Evolutionary conservation across 2,329 filamentous ascomycete species (phyloP).

Genomic region (Aspergillus sp.): DNA sequence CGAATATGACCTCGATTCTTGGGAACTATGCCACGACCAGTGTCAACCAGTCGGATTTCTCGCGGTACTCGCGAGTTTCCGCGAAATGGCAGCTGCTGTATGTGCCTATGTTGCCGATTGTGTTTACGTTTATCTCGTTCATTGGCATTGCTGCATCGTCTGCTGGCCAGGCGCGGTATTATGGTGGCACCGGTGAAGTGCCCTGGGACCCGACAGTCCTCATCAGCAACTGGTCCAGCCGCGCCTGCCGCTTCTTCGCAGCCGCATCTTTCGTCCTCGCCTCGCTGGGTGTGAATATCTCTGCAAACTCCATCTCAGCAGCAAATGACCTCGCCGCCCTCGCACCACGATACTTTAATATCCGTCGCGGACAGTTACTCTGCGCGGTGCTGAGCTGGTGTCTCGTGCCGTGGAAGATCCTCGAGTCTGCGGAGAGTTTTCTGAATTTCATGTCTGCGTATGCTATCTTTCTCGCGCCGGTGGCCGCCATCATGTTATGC

Average conservation of each 20-base stretch:
- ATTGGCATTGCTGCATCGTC: conserved; percentile 40
- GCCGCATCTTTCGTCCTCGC: conserved; percentile 50
- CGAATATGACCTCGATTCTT: conserved; percentile 44
- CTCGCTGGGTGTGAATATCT: conserved; percentile 51
- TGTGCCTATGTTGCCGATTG: conserved; percentile 45
- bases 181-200: conserved; percentile 17
- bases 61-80: conserved; percentile 43
- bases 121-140: conserved; percentile 49
- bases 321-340: conserved; percentile 54
- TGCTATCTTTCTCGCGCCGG: conserved; percentile 58
- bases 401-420: conserved; percentile 61
- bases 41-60: conserved; percentile 54
- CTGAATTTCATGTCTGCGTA: conserved; percentile 62
- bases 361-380: conserved; percentile 50
- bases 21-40: conserved; percentile 47
- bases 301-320: conserved; percentile 44
- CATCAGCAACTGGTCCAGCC: conserved; percentile 33
- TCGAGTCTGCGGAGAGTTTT: conserved; percentile 52
- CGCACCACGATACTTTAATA: conserved; percentile 50
- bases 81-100: conserved; percentile 47
- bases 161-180: conserved; percentile 33
- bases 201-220: conserved; percentile 42
- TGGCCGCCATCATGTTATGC: conserved; percentile 53
- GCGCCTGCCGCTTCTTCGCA: conserved; percentile 43
- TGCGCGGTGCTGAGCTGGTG: conserved; percentile 53